Conservation (phyloP, 768 basidiomycete genomes). For the Fibroporia radiculosa region DNA sequence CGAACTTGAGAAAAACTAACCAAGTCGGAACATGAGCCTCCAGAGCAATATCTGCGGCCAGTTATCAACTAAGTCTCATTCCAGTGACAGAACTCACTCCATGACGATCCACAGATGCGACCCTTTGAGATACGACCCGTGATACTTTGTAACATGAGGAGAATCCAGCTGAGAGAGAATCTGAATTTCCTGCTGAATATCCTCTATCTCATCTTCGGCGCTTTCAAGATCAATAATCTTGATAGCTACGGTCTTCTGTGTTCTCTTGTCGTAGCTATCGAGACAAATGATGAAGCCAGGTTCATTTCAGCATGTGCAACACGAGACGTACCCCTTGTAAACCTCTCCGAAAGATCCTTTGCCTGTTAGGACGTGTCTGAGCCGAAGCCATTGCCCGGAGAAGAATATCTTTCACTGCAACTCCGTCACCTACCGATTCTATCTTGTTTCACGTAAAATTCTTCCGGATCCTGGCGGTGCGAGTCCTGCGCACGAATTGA, state of each 20-base stretch:
- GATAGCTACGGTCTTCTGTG: slow-evolving; percentile 96
- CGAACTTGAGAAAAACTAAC: slow-evolving; percentile 38
- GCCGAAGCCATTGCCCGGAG: too few species aligned
- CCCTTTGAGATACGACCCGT: slow-evolving; percentile 93
- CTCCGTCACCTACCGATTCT: slow-evolving; percentile 68
- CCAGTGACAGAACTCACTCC: slow-evolving; percentile 51
- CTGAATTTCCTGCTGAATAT: slow-evolving; percentile 98
- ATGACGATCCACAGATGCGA: slow-evolving; percentile 98
- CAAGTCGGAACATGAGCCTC: slow-evolving; percentile 95
- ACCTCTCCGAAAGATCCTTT: slow-evolving; percentile 99
- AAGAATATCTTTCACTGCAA: not conserved
- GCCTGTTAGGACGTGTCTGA: slow-evolving; percentile 38
- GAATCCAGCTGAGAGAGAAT: slow-evolving; percentile 96
- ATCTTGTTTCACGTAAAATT: slow-evolving; percentile 95
- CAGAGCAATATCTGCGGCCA: slow-evolving; percentile 81
- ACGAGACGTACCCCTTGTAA: slow-evolving; percentile 78
- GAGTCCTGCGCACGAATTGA: slow-evolving; percentile 39
- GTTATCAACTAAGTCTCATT: slow-evolving; percentile 1
- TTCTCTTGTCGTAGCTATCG: slow-evolving; percentile 85
- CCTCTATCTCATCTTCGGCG: slow-evolving; percentile 99
- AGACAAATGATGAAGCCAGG: not conserved
- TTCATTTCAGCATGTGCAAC: not conserved
- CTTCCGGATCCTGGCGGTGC: slow-evolving; percentile 84
- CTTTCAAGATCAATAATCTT: slow-evolving; percentile 99
- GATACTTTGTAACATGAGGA: slow-evolving; percentile 94